Evolutionary conservation across 495 filamentous ascomycete species (phyloP).

Genomic region (Penicillium macrosclerotiorum): DNA sequence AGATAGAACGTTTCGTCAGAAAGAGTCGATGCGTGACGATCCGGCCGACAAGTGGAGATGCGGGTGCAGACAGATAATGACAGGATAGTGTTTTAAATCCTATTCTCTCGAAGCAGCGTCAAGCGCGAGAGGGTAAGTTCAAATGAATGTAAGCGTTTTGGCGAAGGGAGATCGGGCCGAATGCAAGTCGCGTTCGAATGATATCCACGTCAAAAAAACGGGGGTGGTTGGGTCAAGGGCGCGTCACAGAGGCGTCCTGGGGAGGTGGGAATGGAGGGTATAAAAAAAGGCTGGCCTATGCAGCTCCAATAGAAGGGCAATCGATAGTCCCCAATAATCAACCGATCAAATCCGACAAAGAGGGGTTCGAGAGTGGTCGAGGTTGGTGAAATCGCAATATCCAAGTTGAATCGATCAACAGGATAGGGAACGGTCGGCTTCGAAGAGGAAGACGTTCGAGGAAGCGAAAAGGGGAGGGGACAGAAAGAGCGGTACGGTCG

Average conservation of each 20-base stretch:
- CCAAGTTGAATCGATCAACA: conserved; percentile 32
- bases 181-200: conserved; percentile 16
- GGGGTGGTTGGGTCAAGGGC: conserved; percentile 31
- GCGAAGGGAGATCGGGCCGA: conserved; percentile 19
- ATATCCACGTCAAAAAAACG: conserved; percentile 30
- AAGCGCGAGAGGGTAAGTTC: conserved; percentile 36
- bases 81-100: conserved; percentile 17
- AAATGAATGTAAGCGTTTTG: conserved; percentile 32
- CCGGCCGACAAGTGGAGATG: conserved; percentile 37
- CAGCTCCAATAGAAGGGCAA: conserved; percentile 32
- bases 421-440: conserved; percentile 18
- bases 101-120: conserved; percentile 41
- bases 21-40: conserved; percentile 33
- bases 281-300: conserved; percentile 43
- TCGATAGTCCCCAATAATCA: conserved; percentile 9
- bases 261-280: conserved; percentile 17
- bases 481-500: conserved; percentile 31
- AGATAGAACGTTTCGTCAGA: conserved; percentile 14
- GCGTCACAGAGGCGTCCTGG: conserved; percentile 46
- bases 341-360: neutral
- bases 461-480: conserved; percentile 27
- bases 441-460: conserved; percentile 21
- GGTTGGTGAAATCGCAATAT: conserved; percentile 20
- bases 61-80: conserved; percentile 17
- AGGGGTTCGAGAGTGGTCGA: neutral